Conservation (phyloP, 148 eudicot genomes). For the Euryodendron excelsum region DNA sequence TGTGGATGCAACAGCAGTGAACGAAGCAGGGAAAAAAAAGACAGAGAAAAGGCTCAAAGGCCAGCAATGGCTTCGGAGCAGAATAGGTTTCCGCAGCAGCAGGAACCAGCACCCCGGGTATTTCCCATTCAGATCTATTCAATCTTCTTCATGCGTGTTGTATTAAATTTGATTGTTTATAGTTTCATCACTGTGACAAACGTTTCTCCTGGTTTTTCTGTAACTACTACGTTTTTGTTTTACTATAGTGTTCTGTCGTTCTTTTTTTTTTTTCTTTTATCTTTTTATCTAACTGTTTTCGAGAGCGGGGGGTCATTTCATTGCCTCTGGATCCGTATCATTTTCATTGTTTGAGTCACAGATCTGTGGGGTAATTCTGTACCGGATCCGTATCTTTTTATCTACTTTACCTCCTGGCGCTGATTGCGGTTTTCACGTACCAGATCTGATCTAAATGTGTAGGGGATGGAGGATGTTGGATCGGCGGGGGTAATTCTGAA, state of each 20-base stretch:
- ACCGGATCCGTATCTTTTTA: too few relatives aligned
- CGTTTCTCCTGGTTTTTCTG: background rate
- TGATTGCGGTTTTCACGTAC: too few relatives aligned
- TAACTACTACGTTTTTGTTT: too few relatives aligned
- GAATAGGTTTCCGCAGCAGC: conserved; percentile 58
- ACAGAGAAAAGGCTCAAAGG: background rate
- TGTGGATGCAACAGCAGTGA: conserved; percentile 9
- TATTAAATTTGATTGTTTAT: background rate
- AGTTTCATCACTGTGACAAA: background rate
- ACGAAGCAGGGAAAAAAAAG: background rate
- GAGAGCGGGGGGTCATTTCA: background rate
- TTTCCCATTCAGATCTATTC: conserved; percentile 8
- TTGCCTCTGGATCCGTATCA: background rate
- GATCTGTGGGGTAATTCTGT: background rate
- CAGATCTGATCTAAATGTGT: background rate
- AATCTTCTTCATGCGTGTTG: background rate
- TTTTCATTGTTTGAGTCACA: background rate
- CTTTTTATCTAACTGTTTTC: background rate
- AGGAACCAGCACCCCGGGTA: conserved; percentile 54
- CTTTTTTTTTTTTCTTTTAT: background rate
- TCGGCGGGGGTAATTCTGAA: too few relatives aligned
- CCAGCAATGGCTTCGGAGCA: conserved; percentile 81
- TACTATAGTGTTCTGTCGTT: too few relatives aligned
- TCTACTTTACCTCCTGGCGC: too few relatives aligned
- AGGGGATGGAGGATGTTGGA: background rate